phyloP scores from a whole-genome alignment of 257 asterid genomes.

The Cruciata laevipes region DNA sequence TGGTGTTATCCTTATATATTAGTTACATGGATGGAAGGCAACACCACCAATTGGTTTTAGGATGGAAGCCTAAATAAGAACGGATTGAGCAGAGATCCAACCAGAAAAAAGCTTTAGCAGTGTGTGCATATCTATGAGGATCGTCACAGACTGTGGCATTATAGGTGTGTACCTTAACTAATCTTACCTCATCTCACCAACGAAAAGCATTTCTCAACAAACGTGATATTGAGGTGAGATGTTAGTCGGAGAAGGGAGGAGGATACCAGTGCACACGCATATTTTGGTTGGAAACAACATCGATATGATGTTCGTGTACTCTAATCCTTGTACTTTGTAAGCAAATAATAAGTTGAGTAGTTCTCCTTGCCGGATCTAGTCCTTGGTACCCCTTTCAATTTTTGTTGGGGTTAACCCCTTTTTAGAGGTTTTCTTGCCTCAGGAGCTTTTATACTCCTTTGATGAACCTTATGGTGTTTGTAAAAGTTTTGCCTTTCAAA shows the following conservation, averaged over 20 bases:
- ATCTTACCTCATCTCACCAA: not conserved
- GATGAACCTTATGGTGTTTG: too few relatives aligned
- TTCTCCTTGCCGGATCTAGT: too few relatives aligned
- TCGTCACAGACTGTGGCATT: not conserved
- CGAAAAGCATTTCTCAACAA: not conserved
- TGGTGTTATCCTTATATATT: too few relatives aligned
- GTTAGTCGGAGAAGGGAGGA: not conserved
- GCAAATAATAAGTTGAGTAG: too few relatives aligned
- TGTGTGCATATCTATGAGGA: not conserved
- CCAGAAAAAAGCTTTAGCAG: constrained; percentile 36
- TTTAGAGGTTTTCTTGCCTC: too few relatives aligned
- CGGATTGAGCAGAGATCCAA: constrained; percentile 72
- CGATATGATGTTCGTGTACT: not conserved
- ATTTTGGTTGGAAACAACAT: not conserved
- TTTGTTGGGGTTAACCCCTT: too few relatives aligned
- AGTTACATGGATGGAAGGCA: too few relatives aligned
- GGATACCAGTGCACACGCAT: not conserved
- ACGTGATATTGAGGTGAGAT: too few relatives aligned
- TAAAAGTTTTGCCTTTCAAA: too few relatives aligned
- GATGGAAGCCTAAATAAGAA: constrained; percentile 67
- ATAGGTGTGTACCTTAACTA: not conserved
- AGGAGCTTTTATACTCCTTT: too few relatives aligned
- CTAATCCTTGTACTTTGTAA: not conserved
- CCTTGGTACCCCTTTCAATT: too few relatives aligned
- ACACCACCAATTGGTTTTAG: too few relatives aligned